Evolutionary conservation across 2,329 filamentous ascomycete species (phyloP).

Genomic region (Chalaropsis ovoidea): DNA sequence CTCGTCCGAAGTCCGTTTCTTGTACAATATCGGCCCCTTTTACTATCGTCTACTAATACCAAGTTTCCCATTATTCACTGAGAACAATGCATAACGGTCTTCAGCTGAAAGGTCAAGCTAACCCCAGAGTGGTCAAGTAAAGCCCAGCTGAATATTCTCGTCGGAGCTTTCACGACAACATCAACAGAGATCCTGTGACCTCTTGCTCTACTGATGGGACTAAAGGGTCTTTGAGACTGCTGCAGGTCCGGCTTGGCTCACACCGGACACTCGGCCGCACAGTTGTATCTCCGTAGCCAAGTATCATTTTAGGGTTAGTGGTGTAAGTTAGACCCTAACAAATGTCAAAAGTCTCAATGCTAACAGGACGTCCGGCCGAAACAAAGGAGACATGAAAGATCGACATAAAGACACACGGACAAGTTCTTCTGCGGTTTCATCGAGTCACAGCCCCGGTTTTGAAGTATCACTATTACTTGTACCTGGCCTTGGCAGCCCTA

Average conservation of each 20-base stretch:
- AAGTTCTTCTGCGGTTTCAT: background rate
- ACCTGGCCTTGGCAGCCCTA: background rate
- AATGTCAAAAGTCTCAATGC: background rate
- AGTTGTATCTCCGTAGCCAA: no score
- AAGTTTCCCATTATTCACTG: background rate
- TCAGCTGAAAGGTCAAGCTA: background rate
- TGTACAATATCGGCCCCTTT: background rate
- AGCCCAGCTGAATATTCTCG: background rate
- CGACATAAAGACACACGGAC: background rate
- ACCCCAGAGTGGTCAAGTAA: background rate
- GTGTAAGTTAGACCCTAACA: constrained; percentile 3
- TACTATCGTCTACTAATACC: background rate
- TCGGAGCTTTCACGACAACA: background rate
- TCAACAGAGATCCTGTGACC: background rate
- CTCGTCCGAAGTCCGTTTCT: background rate
- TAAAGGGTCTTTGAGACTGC: background rate
- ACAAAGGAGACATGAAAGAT: background rate
- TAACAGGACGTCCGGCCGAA: background rate
- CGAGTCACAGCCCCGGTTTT: background rate
- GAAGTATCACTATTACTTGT: background rate
- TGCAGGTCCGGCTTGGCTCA: no score
- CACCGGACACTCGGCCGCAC: no score
- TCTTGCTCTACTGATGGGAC: background rate
- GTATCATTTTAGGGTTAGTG: background rate
- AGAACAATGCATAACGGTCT: background rate